A percentile compares a stretch with the other conserved stretches of the same genome.
Evolutionary conservation across 2,329 filamentous ascomycete species (phyloP).

Genomic region (Cladophialophora yegresii): DNA sequence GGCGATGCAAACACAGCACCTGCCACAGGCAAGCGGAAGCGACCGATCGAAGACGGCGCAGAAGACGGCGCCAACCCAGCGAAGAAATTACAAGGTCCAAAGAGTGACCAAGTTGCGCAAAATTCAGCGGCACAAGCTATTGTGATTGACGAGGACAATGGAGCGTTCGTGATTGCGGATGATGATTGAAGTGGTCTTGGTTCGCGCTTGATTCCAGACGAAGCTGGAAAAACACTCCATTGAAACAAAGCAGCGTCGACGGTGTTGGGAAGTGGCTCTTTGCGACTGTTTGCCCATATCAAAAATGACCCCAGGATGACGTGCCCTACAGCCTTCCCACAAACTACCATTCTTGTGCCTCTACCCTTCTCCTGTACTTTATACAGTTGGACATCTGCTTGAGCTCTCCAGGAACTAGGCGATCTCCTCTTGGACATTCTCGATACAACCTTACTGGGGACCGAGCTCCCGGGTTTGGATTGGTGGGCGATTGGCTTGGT

Average conservation of each 20-base stretch:
- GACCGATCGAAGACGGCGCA: slow-evolving; percentile 29
- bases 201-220: not conserved
- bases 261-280: not conserved
- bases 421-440: not conserved
- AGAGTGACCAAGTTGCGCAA: slow-evolving; percentile 10
- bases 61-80: slow-evolving; percentile 24
- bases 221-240: not conserved
- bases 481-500: slow-evolving; percentile 5
- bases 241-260: not conserved
- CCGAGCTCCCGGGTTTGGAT: not conserved
- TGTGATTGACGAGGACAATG: slow-evolving; percentile 31
- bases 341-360: too few relatives aligned
- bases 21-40: slow-evolving; percentile 30
- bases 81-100: slow-evolving; percentile 32
- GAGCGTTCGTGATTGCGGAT: slow-evolving; percentile 33
- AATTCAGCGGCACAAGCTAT: slow-evolving; percentile 21
- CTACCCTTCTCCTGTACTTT: slow-evolving; percentile 3
- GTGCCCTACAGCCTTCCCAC: too few relatives aligned
- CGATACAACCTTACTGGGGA: not conserved
- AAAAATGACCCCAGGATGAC: not conserved
- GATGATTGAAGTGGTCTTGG: slow-evolving; percentile 17
- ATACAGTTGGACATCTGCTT: not conserved
- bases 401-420: not conserved
- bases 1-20: slow-evolving; percentile 6
- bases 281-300: not conserved